A percentile compares a stretch with the other conserved stretches of the same genome.
Conservation (phyloP, 768 basidiomycete genomes). For the Clitopilus hobsonii region DNA sequence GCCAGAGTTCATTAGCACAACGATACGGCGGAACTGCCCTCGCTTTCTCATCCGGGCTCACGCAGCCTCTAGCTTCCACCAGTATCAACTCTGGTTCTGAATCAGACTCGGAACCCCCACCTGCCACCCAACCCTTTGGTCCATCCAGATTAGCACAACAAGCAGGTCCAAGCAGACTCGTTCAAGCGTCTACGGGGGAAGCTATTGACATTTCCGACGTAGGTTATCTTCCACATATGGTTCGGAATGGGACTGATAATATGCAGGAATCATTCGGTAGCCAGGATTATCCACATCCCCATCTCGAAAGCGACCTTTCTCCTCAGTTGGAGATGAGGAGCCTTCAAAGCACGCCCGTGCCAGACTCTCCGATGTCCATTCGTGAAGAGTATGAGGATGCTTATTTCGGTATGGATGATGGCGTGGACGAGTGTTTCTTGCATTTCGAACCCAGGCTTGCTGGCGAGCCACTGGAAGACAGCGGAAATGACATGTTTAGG, state of each 20-base stretch:
- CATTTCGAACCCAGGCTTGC: conserved; percentile 26
- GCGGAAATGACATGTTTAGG: too few relatives aligned
- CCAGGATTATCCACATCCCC: neutral
- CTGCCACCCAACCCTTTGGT: conserved; percentile 24
- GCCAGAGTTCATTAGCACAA: conserved; percentile 29
- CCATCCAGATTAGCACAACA: conserved; percentile 18
- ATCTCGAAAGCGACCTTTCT: neutral
- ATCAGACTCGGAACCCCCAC: conserved; percentile 5
- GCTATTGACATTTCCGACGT: neutral
- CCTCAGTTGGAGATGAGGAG: neutral
- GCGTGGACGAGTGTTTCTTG: conserved; percentile 24
- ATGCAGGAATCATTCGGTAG: neutral
- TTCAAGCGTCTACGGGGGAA: neutral
- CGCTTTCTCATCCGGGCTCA: neutral
- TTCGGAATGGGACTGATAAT: neutral
- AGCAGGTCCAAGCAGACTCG: neutral
- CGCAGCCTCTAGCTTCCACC: neutral
- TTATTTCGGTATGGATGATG: neutral
- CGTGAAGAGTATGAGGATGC: neutral
- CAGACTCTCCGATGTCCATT: neutral
- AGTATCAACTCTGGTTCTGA: conserved; percentile 5
- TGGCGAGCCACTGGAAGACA: too few relatives aligned
- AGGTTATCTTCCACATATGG: neutral
- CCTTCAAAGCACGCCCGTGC: neutral
- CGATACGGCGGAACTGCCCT: neutral